These are phyloP conservation scores for Dictyostelium capitatum DNA, from an alignment of 78 protist species.

Conservation along the genomic window DNA sequence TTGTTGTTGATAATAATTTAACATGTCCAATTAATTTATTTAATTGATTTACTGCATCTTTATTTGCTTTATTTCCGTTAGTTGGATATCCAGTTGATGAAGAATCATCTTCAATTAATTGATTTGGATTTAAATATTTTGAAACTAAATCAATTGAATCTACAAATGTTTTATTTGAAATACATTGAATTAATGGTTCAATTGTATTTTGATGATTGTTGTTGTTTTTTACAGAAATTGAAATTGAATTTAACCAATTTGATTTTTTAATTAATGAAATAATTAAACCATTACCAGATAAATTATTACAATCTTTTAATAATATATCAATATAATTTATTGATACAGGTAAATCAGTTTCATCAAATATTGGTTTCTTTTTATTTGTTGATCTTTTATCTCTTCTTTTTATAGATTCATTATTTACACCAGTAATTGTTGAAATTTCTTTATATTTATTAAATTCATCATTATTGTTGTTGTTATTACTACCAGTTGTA, in stretches of 20 bases:
- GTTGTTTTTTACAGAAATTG: background rate
- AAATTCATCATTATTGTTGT: background rate
- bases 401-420: constrained; percentile 27
- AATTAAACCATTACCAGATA: background rate
- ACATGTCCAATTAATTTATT: background rate
- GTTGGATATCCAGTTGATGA: no score
- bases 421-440: background rate
- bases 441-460: background rate
- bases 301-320: no score
- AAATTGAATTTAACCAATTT: constrained; percentile 64
- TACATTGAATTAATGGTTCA: constrained; percentile 4
- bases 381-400: background rate
- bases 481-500: no score
- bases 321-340: background rate
- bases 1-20: background rate
- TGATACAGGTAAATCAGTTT: constrained; percentile 26
- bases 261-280: background rate
- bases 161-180: constrained; percentile 5
- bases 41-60: background rate
- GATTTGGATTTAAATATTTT: background rate
- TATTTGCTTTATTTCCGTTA: no score
- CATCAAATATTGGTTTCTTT: background rate
- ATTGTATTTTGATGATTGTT: background rate
- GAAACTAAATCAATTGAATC: constrained; percentile 33
- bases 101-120: no score